phyloP scores from a whole-genome alignment of 371 early-diverging fungal species.

The Entomophthora muscae region DNA sequence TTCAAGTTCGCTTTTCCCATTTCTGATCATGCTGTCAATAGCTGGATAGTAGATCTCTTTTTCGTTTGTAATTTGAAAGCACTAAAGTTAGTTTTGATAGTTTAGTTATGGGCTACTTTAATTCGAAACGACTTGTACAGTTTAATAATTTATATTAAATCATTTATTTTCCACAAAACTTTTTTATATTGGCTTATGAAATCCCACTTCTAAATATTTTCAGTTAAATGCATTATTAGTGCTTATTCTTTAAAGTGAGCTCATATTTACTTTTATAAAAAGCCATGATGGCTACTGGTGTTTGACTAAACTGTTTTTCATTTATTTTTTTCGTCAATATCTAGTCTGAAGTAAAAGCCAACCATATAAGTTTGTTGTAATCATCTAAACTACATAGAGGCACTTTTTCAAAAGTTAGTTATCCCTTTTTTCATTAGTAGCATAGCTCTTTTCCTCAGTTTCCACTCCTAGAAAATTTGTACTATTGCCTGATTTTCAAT shows the following conservation, averaged over 20 bases:
- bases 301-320: too few species aligned
- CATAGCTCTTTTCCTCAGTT: not conserved
- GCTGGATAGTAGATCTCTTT: not conserved
- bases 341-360: too few species aligned
- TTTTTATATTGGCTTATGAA: not conserved
- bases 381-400: too few species aligned
- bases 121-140: not conserved
- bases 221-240: too few species aligned
- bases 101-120: not conserved
- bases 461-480: not conserved
- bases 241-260: too few species aligned
- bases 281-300: too few species aligned
- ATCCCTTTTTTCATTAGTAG: not conserved
- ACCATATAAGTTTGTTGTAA: too few species aligned
- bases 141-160: not conserved
- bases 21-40: not conserved
- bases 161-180: not conserved
- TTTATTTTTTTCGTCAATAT: too few species aligned
- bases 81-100: not conserved
- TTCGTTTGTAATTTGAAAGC: not conserved
- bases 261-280: too few species aligned
- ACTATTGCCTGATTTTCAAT: not conserved
- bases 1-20: not conserved
- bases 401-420: not conserved
- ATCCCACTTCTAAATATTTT: too few species aligned